Evolutionary conservation across 805 yeast species (phyloP).

Genomic region (Priceomyces fermenticarens): DNA sequence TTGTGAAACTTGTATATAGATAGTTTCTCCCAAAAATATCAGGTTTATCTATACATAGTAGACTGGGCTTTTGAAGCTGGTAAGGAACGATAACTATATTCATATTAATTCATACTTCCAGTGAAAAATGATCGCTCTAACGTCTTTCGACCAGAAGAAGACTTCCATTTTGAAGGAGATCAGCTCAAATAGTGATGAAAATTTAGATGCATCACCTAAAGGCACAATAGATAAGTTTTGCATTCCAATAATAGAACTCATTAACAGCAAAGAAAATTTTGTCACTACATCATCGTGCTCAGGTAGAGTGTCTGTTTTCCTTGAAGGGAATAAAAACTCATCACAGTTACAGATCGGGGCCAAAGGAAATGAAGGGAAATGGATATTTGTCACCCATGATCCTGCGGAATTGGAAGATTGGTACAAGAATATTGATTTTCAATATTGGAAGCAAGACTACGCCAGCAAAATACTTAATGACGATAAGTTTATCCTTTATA

Average conservation of each 20-base stretch:
- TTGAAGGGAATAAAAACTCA: slow-evolving; percentile 61
- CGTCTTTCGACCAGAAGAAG: slow-evolving; percentile 70
- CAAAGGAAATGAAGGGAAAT: slow-evolving; percentile 80
- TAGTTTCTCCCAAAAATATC: not conserved
- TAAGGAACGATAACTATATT: not conserved
- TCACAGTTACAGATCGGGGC: slow-evolving; percentile 56
- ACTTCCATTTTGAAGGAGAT: slow-evolving; percentile 52
- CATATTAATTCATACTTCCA: not conserved
- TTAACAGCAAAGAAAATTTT: slow-evolving; percentile 61
- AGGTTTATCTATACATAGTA: not conserved
- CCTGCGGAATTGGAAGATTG: slow-evolving; percentile 45
- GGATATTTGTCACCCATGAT: slow-evolving; percentile 81
- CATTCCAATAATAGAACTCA: slow-evolving; percentile 65
- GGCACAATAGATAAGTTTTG: slow-evolving; percentile 79
- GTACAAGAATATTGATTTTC: slow-evolving; percentile 35
- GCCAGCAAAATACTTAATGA: slow-evolving; percentile 6
- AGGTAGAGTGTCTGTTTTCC: slow-evolving; percentile 78
- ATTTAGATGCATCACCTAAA: slow-evolving; percentile 77
- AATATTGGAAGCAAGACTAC: slow-evolving; percentile 5
- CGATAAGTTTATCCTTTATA: slow-evolving; percentile 62
- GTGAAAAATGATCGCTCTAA: slow-evolving; percentile 24
- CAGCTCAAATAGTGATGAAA: slow-evolving; percentile 32
- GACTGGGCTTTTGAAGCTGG: not conserved
- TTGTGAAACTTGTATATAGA: slow-evolving; percentile 3
- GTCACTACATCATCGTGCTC: slow-evolving; percentile 90